Conservation (phyloP, 129 eudicot species). For the Rutidosis leptorrhynchoides region DNA sequence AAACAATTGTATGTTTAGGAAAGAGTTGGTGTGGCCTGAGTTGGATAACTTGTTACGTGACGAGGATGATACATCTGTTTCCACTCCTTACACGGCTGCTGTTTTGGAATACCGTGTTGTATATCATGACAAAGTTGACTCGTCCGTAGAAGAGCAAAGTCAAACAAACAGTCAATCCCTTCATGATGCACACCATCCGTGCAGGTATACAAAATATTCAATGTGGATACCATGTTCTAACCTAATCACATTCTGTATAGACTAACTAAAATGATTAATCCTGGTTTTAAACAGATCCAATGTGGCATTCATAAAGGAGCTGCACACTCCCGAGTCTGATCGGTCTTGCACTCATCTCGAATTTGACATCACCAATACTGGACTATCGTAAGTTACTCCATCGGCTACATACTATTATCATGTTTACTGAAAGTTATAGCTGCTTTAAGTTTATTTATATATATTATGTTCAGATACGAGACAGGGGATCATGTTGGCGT, state of each 20-base stretch:
- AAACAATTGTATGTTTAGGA: slow-evolving; percentile 40
- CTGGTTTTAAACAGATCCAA: slow-evolving; percentile 39
- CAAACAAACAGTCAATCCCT: slow-evolving; percentile 57
- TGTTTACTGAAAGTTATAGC: neutral
- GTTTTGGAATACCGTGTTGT: slow-evolving; percentile 80
- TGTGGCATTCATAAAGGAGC: slow-evolving; percentile 83
- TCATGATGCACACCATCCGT: slow-evolving; percentile 94
- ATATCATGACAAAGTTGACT: slow-evolving; percentile 44
- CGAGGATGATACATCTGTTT: slow-evolving; percentile 53
- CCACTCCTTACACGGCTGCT: slow-evolving; percentile 88
- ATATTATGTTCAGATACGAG: slow-evolving; percentile 51
- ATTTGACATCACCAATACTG: slow-evolving; percentile 76
- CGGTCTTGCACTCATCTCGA: slow-evolving; percentile 97
- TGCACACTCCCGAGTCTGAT: slow-evolving; percentile 76
- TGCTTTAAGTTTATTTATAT: neutral
- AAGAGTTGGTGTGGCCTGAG: slow-evolving; percentile 78
- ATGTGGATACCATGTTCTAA: neutral
- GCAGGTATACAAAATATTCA: slow-evolving; percentile 51
- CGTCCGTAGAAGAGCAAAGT: slow-evolving; percentile 30
- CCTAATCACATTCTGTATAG: neutral
- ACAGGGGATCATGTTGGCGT: slow-evolving; percentile 94
- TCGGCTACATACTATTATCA: neutral
- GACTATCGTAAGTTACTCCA: slow-evolving; percentile 53
- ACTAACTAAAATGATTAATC: slow-evolving; percentile 17
- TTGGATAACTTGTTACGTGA: slow-evolving; percentile 66